Base-by-base conservation (phyloP, 495 filamentous ascomycete species). In the Clohesyomyces aquaticus region DNA sequence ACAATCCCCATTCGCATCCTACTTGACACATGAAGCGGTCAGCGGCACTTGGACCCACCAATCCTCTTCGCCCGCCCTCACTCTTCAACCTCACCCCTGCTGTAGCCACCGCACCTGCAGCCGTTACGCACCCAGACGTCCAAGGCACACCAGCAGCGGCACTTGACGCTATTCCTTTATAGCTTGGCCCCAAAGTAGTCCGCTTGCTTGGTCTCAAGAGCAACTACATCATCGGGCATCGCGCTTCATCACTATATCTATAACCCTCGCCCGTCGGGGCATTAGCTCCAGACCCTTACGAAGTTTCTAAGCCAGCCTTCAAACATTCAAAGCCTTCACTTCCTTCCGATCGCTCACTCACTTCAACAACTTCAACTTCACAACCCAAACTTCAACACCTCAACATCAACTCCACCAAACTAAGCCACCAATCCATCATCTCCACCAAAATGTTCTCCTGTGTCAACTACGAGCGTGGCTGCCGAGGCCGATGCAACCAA, bases 381-480 rank as follows among this genome's bases (percentile, higher is more conserved):
- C 32, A 16, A 28, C 10, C 22, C 53, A 29, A 56, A 52, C 16
- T 11, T 4, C 25, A 10, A n/a, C 26, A n/a, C n/a, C n/a, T n/a
- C n/a, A n/a, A n/a, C n/a, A n/a, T n/a, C n/a, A n/a, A 19, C 46
- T 43, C 41, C 26, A 23, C 50, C 50, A 47, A 41, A 47, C 26
- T 54, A 41, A 26, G 21, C 42, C 25, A 32, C n/a, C n/a, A 28
- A 1, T 11, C 45, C 18, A 26, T 35, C 47, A 29, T 38, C 26
- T 25, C 21, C 19, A 3, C 28, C 55, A 60, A 18, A 50, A 72
- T 72, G 70, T 72, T 72, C 68, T 72, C 70, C 57, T 72, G 70
- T 58, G 65, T 69, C 55, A 72, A 72, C 68, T 72, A 72, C 70
- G 70, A 72, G 53, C 70, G 70, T n/a, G 70, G 70, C 45, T 72